Percentiles rank a stretch among this genome's conserved stretches.
Conservation (phyloP, 2,329 filamentous ascomycete species). For the Incumbomyces lentus region DNA sequence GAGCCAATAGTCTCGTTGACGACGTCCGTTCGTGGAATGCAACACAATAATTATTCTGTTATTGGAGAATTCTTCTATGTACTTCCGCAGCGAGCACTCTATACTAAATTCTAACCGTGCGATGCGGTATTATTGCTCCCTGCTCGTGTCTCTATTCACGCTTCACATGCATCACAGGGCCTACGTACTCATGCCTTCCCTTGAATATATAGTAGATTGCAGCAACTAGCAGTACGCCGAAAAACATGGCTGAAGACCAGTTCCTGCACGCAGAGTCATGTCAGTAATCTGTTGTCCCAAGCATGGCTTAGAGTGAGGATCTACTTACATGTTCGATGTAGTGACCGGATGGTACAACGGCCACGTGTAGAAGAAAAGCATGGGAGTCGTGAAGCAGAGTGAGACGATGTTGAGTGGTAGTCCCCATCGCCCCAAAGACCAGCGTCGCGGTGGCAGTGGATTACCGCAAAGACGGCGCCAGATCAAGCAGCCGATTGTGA, state of each 20-base stretch:
- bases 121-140: not conserved
- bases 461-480: constrained; percentile 29
- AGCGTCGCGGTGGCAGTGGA: constrained; percentile 33
- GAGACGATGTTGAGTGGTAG: constrained; percentile 27
- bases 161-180: constrained; percentile 28
- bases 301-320: not conserved
- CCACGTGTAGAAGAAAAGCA: constrained; percentile 32
- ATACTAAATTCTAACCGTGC: not conserved
- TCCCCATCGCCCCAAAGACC: constrained; percentile 32
- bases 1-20: no score
- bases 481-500: constrained; percentile 38
- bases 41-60: no score
- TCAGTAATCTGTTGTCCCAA: not conserved
- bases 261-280: constrained; percentile 26
- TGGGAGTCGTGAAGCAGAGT: constrained; percentile 25
- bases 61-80: no score
- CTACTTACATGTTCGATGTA: constrained; percentile 24
- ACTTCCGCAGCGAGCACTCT: not conserved
- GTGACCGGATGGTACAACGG: constrained; percentile 22
- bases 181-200: constrained; percentile 32
- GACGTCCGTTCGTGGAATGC: no score
- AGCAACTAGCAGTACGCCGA: constrained; percentile 32
- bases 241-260: constrained; percentile 33
- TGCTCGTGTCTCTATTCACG: constrained; percentile 12
- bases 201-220: constrained; percentile 32